Conservation (phyloP, 2,329 filamentous ascomycete genomes). For the Cadophora gregata region DNA sequence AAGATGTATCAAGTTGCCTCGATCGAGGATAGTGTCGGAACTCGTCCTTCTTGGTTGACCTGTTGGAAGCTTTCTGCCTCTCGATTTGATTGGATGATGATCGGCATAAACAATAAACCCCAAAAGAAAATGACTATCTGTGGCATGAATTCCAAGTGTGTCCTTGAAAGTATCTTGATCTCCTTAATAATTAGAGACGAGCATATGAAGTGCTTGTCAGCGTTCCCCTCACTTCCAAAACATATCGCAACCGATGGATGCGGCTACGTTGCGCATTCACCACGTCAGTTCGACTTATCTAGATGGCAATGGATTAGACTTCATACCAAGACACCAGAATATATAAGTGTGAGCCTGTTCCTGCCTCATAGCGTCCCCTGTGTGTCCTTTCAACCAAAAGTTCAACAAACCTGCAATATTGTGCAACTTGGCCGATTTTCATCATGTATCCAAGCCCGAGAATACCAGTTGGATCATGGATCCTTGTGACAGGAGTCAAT, state of each 20-base stretch:
- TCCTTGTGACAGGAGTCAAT: conserved; percentile 52
- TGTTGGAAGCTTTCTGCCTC: background rate
- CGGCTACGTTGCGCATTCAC: background rate
- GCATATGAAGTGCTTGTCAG: background rate
- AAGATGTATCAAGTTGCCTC: conserved; percentile 2
- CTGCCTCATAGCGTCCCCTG: background rate
- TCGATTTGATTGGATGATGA: background rate
- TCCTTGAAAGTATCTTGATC: background rate
- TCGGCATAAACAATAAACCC: background rate
- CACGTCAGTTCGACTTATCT: background rate
- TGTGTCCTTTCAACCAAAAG: background rate
- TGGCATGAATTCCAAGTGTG: background rate
- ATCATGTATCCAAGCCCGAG: conserved; percentile 18
- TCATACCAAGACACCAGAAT: background rate
- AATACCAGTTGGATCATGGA: conserved; percentile 28
- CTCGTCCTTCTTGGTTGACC: background rate
- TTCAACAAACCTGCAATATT: too few species aligned
- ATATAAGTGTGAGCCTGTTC: background rate
- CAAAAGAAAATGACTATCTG: background rate
- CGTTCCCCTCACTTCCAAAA: background rate
- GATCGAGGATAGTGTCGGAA: background rate
- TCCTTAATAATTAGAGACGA: background rate
- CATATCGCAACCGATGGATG: background rate
- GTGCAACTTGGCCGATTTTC: background rate
- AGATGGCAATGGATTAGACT: too few species aligned